Evolutionary conservation across 805 yeast genomes (phyloP).

Genomic region (Kuraishia ogatae): DNA sequence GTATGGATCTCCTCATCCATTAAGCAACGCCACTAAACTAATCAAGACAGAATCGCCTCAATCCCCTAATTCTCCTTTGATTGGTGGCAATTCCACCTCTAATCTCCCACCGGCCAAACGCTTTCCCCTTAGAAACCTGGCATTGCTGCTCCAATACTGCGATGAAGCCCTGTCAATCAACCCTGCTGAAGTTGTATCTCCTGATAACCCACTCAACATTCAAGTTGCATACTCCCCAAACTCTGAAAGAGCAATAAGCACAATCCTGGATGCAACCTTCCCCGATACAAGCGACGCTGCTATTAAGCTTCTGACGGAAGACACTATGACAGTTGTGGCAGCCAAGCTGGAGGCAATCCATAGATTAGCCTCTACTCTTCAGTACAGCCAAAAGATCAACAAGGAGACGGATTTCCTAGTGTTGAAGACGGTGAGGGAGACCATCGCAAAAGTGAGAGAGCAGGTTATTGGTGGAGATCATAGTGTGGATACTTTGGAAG

Average conservation of each 20-base stretch:
- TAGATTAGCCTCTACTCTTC: constrained; percentile 64
- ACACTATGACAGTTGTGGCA: constrained; percentile 52
- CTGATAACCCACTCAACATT: constrained; percentile 7
- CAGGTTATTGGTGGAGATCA: not conserved
- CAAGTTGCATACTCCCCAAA: constrained; percentile 45
- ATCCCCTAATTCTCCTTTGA: too few species aligned
- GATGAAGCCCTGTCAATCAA: constrained; percentile 69
- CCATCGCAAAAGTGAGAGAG: constrained; percentile 46
- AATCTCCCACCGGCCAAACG: constrained; percentile 15
- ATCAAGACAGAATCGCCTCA: constrained; percentile 14
- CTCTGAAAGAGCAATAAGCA: constrained; percentile 46
- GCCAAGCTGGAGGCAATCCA: constrained; percentile 63
- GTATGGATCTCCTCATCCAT: not conserved
- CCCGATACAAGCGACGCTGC: constrained; percentile 61
- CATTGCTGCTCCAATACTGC: constrained; percentile 51
- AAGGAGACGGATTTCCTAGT: constrained; percentile 71
- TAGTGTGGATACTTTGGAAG: not conserved
- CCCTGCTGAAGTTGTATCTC: constrained; percentile 48
- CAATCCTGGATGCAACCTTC: constrained; percentile 26
- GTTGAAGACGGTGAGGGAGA: constrained; percentile 50
- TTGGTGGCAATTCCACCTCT: too few species aligned
- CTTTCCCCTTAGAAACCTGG: constrained; percentile 57
- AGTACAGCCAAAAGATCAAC: constrained; percentile 68
- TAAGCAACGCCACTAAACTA: not conserved
- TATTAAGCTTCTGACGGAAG: constrained; percentile 50